Conservation (phyloP, 805 yeast species). For the Metschnikowia reukaufii region DNA sequence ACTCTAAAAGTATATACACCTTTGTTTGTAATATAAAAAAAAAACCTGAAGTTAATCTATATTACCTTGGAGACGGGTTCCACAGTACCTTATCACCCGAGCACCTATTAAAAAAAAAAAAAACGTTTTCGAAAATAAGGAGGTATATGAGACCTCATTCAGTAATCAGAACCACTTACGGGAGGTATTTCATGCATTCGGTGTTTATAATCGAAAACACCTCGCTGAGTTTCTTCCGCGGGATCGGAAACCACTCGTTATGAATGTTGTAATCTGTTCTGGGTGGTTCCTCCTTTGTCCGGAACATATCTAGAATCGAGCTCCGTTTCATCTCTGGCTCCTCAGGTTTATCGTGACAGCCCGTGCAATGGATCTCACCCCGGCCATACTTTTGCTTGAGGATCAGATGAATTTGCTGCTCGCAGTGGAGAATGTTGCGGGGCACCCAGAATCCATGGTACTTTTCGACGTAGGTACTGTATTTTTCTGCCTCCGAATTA, state of each 20-base stretch:
- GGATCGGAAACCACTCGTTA: conserved; percentile 58
- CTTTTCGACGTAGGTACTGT: conserved; percentile 21
- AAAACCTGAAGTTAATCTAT: no score
- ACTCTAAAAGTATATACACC: no score
- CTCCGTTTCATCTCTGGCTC: not conserved
- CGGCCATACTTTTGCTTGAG: conserved; percentile 44
- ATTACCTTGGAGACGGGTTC: no score
- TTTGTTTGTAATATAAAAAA: no score
- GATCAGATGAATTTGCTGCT: conserved; percentile 40
- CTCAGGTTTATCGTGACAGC: conserved; percentile 30
- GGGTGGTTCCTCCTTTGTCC: conserved; percentile 8
- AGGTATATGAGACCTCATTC: no score
- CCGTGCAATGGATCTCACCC: conserved; percentile 50
- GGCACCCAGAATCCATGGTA: conserved; percentile 38
- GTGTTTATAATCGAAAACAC: conserved; percentile 19
- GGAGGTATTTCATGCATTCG: conserved; percentile 13
- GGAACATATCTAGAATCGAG: conserved; percentile 9
- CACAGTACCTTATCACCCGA: no score
- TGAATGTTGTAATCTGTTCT: conserved; percentile 37
- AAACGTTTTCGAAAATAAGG: no score
- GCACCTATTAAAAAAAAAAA: no score
- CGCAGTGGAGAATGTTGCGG: conserved; percentile 35
- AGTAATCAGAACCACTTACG: no score
- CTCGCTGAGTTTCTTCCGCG: conserved; percentile 28
- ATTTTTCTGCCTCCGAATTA: not conserved